Base-by-base conservation (phyloP, 192 early-diverging fungal species). In the Coemansia sp. region DNA sequence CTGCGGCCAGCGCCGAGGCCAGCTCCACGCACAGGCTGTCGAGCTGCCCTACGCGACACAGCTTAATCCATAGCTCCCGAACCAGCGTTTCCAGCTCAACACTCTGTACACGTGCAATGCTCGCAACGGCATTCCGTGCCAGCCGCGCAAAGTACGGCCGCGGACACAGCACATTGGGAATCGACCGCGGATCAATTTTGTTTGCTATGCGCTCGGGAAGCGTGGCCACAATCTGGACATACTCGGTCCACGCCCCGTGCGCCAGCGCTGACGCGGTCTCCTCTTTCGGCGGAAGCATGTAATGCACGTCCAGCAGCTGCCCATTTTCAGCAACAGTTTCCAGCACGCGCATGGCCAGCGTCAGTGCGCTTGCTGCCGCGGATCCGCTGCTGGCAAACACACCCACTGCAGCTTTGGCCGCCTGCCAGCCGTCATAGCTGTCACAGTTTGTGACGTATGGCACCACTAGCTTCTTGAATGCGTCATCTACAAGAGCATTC, bases 181-280 rank as follows among this genome's bases (percentile, higher is more conserved):
- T 56, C 2, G 64, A 67, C 10, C 53, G 60, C 1, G 69, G 58
- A 18, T 77, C 69, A 22, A 77, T 30, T 11, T 57, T 19, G 44
- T 71, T 71, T 1, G 68, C 68, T 10, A 77, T 44, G 23, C 75
- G 75, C 22, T 77, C 75, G 0, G 75, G 68, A 38, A 77, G 32
- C 2, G 64, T 54, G 30, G 64, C 66, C 10, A 47, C 35, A 6
- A 67, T 43, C 23, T 67, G 64, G 25, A 71, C 8, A 27, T 67
- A 71, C 22, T 65, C 67, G 19, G 56, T 29, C 75, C 75, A 77
- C 18, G 18, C 22, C 0, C 16, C 30, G 10, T 21, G 33, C 58
- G 45, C 30, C 33, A 59, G 31, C 5, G 42, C 7, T 7, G 18
- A 4, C 4, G 10, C 51, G 10, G 16, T 14, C 8, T 19, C 18